phyloP scores from a whole-genome alignment of 306 rosid species.

The Sophora flavescens region DNA sequence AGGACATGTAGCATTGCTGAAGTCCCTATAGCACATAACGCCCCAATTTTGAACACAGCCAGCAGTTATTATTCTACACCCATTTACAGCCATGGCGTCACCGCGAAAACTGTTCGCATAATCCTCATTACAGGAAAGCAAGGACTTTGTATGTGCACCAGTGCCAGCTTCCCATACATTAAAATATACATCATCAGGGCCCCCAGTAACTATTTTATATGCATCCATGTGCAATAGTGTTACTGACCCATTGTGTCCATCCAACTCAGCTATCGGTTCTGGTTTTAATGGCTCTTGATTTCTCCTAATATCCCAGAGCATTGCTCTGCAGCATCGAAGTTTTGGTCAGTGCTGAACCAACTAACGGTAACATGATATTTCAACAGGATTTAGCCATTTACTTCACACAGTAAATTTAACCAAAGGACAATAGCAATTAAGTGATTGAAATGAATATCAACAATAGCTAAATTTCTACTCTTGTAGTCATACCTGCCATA shows the following conservation, averaged over 20 bases:
- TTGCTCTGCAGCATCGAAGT: slow-evolving; percentile 65
- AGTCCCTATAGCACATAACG: slow-evolving; percentile 58
- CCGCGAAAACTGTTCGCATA: slow-evolving; percentile 39
- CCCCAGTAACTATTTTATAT: slow-evolving; percentile 79
- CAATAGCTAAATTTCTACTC: slow-evolving; percentile 1
- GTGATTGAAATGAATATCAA: slow-evolving; percentile 18
- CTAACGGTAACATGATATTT: not conserved
- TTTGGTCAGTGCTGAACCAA: slow-evolving; percentile 11
- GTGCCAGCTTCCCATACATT: slow-evolving; percentile 73
- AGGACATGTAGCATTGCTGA: slow-evolving; percentile 54
- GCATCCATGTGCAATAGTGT: slow-evolving; percentile 69
- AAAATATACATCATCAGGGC: slow-evolving; percentile 45
- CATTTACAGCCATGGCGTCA: slow-evolving; percentile 73
- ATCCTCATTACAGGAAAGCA: slow-evolving; percentile 43
- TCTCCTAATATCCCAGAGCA: slow-evolving; percentile 86
- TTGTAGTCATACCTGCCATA: slow-evolving; percentile 62
- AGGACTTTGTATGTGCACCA: slow-evolving; percentile 60
- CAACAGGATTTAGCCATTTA: slow-evolving; percentile 21
- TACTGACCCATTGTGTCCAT: slow-evolving; percentile 69
- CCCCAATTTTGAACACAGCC: slow-evolving; percentile 31
- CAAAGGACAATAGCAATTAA: not conserved
- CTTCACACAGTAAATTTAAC: slow-evolving; percentile 23
- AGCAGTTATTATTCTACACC: slow-evolving; percentile 60
- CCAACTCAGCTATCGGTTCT: slow-evolving; percentile 68
- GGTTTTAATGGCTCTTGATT: slow-evolving; percentile 56